Evolutionary conservation across 306 rosid genomes (phyloP).

Genomic region (Prunus fruticosa): DNA sequence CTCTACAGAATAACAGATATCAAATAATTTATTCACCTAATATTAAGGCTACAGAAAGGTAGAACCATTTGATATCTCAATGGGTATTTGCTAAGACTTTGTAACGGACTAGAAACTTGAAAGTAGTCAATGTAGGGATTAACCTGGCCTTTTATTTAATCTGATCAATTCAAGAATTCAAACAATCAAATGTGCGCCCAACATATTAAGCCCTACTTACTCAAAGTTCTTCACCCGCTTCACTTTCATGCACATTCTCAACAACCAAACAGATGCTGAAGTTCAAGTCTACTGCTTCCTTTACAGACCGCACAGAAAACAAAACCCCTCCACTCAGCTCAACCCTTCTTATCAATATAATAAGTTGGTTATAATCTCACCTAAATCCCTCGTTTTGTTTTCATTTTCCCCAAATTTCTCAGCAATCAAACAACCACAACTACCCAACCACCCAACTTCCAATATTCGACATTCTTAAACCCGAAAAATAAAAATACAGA

Average conservation of each 20-base stretch:
- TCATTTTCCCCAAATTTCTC: background rate
- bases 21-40: background rate
- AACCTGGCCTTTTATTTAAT: no score
- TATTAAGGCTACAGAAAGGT: background rate
- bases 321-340: background rate
- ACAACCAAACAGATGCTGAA: background rate
- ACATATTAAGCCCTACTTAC: background rate
- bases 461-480: background rate
- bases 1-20: background rate
- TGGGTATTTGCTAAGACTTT: background rate
- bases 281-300: no score
- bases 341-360: background rate
- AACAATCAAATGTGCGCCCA: background rate
- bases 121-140: background rate
- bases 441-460: no score
- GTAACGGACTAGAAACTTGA: background rate
- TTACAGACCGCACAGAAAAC: no score
- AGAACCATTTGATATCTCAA: background rate
- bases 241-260: background rate
- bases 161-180: no score
- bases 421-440: background rate
- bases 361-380: background rate
- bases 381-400: background rate
- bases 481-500: background rate
- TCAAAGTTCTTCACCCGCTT: background rate